phyloP scores from a whole-genome alignment of 306 rosid species.

The Crotalaria pallida region DNA sequence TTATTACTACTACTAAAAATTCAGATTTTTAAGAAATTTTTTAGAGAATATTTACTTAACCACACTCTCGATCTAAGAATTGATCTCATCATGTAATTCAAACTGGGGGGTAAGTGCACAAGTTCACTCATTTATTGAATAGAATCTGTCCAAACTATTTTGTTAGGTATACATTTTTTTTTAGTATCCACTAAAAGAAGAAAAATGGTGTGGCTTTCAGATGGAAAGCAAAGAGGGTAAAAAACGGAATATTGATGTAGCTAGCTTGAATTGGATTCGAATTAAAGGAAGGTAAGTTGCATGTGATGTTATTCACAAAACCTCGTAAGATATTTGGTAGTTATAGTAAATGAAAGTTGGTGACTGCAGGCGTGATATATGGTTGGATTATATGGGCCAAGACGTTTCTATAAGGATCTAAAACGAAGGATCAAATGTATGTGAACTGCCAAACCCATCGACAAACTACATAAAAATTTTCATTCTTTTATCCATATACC shows the following conservation, averaged over 20 bases:
- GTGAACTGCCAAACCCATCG: not conserved
- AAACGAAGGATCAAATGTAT: not conserved
- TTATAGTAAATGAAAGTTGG: not conserved
- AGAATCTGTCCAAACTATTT: no score
- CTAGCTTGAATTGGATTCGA: not conserved
- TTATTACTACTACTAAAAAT: not conserved
- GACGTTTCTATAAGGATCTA: not conserved
- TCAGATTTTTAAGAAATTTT: no score
- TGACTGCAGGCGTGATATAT: constrained; percentile 5
- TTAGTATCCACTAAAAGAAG: no score
- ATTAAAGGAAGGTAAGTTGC: constrained; percentile 13
- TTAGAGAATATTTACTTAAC: no score
- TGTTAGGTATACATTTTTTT: no score
- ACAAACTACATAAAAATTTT: constrained; percentile 8
- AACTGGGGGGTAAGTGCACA: no score
- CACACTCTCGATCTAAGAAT: no score
- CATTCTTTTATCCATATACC: not conserved
- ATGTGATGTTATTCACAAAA: constrained; percentile 2
- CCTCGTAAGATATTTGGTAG: constrained; percentile 4
- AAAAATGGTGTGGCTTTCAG: not conserved
- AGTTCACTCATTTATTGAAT: no score
- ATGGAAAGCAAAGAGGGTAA: not conserved
- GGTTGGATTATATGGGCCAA: not conserved
- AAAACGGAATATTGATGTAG: not conserved
- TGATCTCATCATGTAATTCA: no score